Percentiles rank a stretch among this genome's conserved stretches.
Evolutionary conservation across 2,329 filamentous ascomycete species (phyloP).

Genomic region (Aspergillus felis): DNA sequence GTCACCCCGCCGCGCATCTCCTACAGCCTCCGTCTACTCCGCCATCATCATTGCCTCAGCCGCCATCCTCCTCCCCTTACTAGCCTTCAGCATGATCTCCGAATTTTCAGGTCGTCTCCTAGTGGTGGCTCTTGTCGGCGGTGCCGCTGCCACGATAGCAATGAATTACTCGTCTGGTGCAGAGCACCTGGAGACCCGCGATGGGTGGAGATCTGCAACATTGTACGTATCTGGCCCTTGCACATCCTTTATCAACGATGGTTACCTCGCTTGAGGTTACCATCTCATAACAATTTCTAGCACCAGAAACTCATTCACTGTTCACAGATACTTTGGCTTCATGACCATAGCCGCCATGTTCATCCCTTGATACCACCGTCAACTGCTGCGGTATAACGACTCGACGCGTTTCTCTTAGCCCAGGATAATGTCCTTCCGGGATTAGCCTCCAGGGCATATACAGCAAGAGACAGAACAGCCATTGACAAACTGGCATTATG

Average conservation of each 20-base stretch:
- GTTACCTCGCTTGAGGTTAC: background rate
- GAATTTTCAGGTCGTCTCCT: constrained; percentile 56
- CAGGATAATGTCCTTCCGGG: too few species aligned
- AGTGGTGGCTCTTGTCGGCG: constrained; percentile 52
- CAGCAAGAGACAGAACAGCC: constrained; percentile 5
- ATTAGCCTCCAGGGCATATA: background rate
- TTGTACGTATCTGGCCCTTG: constrained; percentile 25
- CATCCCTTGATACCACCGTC: constrained; percentile 26
- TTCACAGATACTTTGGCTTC: constrained; percentile 36
- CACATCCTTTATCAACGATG: background rate
- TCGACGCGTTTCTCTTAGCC: constrained; percentile 13
- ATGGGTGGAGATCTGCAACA: constrained; percentile 38
- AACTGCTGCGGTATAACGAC: background rate
- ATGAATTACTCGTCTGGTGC: constrained; percentile 33
- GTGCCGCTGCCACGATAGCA: constrained; percentile 41
- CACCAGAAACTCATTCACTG: background rate
- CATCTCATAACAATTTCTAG: background rate
- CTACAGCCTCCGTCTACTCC: constrained; percentile 28
- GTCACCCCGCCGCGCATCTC: constrained; percentile 17
- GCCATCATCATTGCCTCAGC: constrained; percentile 47
- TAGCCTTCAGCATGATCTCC: constrained; percentile 56
- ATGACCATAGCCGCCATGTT: constrained; percentile 38
- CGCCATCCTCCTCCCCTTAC: constrained; percentile 54
- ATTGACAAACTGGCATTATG: background rate
- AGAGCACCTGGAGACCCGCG: constrained; percentile 34